Percentiles rank a stretch among this genome's conserved stretches.
Evolutionary conservation across 2,329 filamentous ascomycete genomes (phyloP).

Genomic region (Biscogniauxia sp.): DNA sequence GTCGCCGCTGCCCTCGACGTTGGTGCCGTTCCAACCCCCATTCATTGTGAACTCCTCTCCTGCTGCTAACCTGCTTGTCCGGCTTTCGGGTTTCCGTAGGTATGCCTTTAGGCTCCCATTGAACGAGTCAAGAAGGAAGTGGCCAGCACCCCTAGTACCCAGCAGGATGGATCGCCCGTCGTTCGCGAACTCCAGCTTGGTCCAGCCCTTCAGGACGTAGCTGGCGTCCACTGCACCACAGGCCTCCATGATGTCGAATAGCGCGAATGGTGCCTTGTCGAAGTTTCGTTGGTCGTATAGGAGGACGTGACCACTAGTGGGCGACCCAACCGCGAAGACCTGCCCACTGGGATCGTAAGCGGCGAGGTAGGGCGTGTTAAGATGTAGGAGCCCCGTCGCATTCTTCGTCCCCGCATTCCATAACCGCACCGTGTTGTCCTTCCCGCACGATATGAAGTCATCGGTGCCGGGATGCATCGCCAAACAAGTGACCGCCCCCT

Average conservation of each 20-base stretch:
- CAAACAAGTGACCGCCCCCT: conserved; percentile 77
- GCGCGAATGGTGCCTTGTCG: conserved; percentile 84
- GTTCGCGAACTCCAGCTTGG: conserved; percentile 91
- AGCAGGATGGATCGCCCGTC: conserved; percentile 86
- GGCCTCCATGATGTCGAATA: conserved; percentile 72
- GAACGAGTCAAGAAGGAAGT: conserved; percentile 93
- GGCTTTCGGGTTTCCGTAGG: conserved; percentile 56
- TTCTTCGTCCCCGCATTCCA: conserved; percentile 86
- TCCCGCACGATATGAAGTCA: conserved; percentile 86
- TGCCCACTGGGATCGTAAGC: conserved; percentile 91
- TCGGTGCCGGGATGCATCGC: conserved; percentile 83
- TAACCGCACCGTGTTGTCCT: conserved; percentile 85
- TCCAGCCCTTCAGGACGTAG: conserved; percentile 72
- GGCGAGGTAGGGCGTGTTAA: conserved; percentile 77
- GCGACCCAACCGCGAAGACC: conserved; percentile 86
- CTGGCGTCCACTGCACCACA: conserved; percentile 49
- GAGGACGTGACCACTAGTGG: conserved; percentile 73
- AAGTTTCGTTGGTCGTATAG: conserved; percentile 94
- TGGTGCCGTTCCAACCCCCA: conserved; percentile 43
- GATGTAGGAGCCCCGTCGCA: conserved; percentile 74
- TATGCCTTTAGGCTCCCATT: conserved; percentile 76
- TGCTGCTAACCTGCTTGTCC: conserved; percentile 48
- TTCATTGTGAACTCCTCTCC: conserved; percentile 46
- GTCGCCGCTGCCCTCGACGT: conserved; percentile 66
- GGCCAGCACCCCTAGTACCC: conserved; percentile 78